These are phyloP conservation scores for Knoxdaviesia proteae DNA, from an alignment of 2,329 filamentous ascomycete species.

Conservation along the genomic window DNA sequence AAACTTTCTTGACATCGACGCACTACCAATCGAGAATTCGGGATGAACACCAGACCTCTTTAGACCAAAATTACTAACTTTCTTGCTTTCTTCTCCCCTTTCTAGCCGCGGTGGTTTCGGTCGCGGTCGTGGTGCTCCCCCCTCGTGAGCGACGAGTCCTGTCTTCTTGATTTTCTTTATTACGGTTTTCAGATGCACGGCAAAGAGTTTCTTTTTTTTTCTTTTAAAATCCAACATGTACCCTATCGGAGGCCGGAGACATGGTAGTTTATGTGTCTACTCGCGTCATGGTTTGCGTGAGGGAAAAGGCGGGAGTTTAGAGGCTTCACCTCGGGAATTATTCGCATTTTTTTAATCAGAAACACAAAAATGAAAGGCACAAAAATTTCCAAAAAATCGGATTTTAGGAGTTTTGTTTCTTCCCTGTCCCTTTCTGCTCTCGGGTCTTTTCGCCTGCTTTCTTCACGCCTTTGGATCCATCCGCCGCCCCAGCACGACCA, in stretches of 20 bases:
- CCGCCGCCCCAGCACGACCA: too few species aligned
- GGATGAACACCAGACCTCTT: too few species aligned
- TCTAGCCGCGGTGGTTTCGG: constrained; percentile 66
- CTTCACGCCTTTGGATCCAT: too few species aligned
- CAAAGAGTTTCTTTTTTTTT: constrained; percentile 11
- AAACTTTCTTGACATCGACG: too few species aligned
- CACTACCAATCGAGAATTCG: too few species aligned
- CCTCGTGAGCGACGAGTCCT: constrained; percentile 30
- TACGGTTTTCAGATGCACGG: constrained; percentile 21
- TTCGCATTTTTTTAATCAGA: constrained; percentile 15
- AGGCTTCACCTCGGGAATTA: constrained; percentile 26
- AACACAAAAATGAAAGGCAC: too few species aligned
- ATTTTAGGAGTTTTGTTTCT: too few species aligned
- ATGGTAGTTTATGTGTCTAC: constrained; percentile 16
- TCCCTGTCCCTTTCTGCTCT: too few species aligned
- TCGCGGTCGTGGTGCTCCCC: constrained; percentile 66
- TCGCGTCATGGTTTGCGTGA: constrained; percentile 19
- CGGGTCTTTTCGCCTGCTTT: too few species aligned
- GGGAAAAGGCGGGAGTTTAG: constrained; percentile 22
- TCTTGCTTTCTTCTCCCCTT: constrained; percentile 1
- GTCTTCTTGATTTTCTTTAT: constrained; percentile 16
- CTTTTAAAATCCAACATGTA: constrained; percentile 18
- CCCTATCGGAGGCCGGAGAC: constrained; percentile 19
- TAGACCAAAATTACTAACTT: constrained; percentile 1
- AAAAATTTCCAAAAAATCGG: too few species aligned